Base-by-base conservation (phyloP, 2,329 filamentous ascomycete species). In the Phialophora macrospora region DNA sequence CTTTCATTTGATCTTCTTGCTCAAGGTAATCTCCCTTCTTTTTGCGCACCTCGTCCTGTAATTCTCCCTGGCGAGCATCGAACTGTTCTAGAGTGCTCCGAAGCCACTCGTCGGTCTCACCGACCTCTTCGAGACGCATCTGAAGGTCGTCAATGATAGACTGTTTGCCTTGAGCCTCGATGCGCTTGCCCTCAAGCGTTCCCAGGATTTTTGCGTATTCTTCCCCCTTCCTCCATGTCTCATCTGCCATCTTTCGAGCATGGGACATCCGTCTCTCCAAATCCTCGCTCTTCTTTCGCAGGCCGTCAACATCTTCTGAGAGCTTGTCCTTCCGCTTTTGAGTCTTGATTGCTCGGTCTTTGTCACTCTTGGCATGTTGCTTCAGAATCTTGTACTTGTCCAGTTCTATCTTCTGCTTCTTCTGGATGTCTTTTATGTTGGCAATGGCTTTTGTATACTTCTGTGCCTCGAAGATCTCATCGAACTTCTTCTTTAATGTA, bases 361-460 rank as follows among this genome's bases (percentile, higher is more conserved):
- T 98, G 77, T 95, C 90, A 55, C 85, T 81, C 76, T 95, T 95
- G 70, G 90, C 88, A 69, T 93, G 87, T 48, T 88, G 83, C 75
- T 97, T 92, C 65, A 90, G 85, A 51, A 90, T 86, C 73, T 91
- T 92, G 64, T 90, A 84, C 67, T 89, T 86, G 17, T 82, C 85
- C 9, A 98, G 83, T 67, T 94, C 85, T 69, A 90, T 88, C 41
- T 88, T 90, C 70, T 96, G 89, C 70, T 88, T 90, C 79, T 98
- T 99, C 46, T 90, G 85, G 57, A 98, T 83, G 9, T 88, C 77
- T 75, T 96, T 97, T 75, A 99, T 90, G 76, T 96, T 97, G 54
- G 97, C 93, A 66, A 99, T 96, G 20, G 93, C 95, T 74, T 97
- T 97, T 38, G 93, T 97, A 78, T 98, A 99, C 76, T 97, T 97